These are phyloP conservation scores for Aspergillus novoparasiticus DNA, from an alignment of 2,329 filamentous ascomycete species.

Conservation along the genomic window DNA sequence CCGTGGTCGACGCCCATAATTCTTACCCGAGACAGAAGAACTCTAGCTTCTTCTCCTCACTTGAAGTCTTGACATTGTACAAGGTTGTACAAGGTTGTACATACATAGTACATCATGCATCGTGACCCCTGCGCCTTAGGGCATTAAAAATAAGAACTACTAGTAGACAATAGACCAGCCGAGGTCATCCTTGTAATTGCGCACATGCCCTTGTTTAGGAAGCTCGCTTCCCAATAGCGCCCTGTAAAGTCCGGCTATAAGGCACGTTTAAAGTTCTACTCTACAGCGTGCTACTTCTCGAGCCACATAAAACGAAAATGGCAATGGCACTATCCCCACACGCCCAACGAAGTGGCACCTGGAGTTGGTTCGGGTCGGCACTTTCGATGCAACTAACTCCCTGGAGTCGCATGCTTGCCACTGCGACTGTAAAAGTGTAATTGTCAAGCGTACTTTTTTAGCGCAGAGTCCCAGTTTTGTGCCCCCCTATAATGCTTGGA, in stretches of 20 bases:
- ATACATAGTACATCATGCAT: background rate
- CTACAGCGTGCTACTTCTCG: background rate
- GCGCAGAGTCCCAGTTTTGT: slow-evolving; percentile 4
- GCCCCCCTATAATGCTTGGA: background rate
- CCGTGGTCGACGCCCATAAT: background rate
- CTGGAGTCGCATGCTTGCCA: slow-evolving; percentile 3
- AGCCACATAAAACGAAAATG: background rate
- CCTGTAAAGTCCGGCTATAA: background rate
- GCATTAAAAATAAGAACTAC: background rate
- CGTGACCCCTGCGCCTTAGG: background rate
- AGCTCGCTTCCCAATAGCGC: slow-evolving; percentile 7
- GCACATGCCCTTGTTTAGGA: slow-evolving; percentile 1
- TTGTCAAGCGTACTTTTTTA: slow-evolving; percentile 5
- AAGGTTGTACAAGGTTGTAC: background rate
- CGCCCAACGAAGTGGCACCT: slow-evolving; percentile 8
- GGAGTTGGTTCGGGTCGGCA: slow-evolving; percentile 9
- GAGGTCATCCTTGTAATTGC: background rate
- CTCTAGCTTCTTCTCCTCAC: background rate
- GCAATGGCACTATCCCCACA: slow-evolving; percentile 2
- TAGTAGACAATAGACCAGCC: slow-evolving; percentile 2
- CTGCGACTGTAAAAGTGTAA: slow-evolving; percentile 1
- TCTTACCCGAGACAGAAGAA: background rate
- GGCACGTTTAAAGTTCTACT: slow-evolving; percentile 3
- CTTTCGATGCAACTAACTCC: slow-evolving; percentile 6
- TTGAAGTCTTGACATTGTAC: background rate